Base-by-base conservation (phyloP, 495 filamentous ascomycete species). In the Penicillium herquei region DNA sequence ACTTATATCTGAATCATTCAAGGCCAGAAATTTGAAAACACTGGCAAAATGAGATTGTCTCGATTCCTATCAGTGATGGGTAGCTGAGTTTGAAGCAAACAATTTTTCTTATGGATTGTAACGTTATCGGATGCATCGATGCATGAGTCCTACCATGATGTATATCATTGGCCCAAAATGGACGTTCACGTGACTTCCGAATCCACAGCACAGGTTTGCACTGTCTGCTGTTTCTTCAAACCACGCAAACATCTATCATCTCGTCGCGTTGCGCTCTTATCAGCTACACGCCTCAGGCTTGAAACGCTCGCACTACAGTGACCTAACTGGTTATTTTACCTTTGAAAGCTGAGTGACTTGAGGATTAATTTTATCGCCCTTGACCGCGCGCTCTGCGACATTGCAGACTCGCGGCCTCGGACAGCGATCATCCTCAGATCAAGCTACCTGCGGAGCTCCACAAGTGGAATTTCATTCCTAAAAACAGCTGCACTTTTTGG, bases 151-250 rank as follows among this genome's bases (percentile, higher is more conserved):
- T n/a, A n/a, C n/a, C 21, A 26, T 26, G 21, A 26, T 26, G 21
- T 26, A 26, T 26, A 26, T 26, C 21, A 37, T 37, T 37, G 34
- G 34, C 2, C 12, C 21, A 26, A 13, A 37, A 13, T 2, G 9
- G 34, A 3, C 7, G 8, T 37, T 14, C 43, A 21, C 8, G 17
- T 17, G 14, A 14, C 7, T 26, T 8, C 8, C 4, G 16, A 46
- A 46, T 26, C 43, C 43, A 46, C 43, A 7, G 49, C 58, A 67
- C 52, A 37, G 70, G 74, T 77, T 78, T 78, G 75, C 75, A 78
- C 55, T 76, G 75, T 78, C 73, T 78, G 74, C 58, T 64, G 49
- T 59, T 65, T 55, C 63, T 77, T 76, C 75, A 78, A 78, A 78
- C 75, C 59, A 64, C 69, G 53, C 75, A 78, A 78, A 75, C 72